Base-by-base conservation (phyloP, 345 rosid genomes). In the Lumnitzera racemosa region DNA sequence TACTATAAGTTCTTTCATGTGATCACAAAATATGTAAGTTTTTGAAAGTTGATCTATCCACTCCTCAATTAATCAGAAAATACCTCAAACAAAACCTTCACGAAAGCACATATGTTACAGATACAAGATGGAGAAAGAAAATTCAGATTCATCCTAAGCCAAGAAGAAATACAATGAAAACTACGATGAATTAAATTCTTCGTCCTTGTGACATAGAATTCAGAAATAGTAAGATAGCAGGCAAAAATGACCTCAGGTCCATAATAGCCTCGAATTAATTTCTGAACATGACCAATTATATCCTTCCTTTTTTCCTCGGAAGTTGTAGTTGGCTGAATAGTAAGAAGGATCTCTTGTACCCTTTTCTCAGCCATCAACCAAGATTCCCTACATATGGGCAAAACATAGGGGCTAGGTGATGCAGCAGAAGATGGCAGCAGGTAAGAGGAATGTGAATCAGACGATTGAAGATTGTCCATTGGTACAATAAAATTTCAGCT, bases 331-430 rank as follows among this genome's bases (percentile, higher is more conserved):
- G 96, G 96, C 74, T 85, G 95, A 62, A 89, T 78, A 55, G 63
- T 60, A 69, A 70, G 70, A 47, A 92, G 74, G 70, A 92, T 85
- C 76, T 92, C 98, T 53, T 69, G 74, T 73, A 67, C 78, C 74
- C 96, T 89, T 57, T 77, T 66, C 74, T 92, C 98, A 54, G 91
- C 88, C 73, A 83, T 58, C 63, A 65, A 61, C 96, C 94, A 89
- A 31, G 76, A 76, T 46, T 89, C 94, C 6, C 48, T 49, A 59
- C 81, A 83, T 69, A 82, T 61, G 56, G 78, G 65, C 62, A 83
- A 69, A 36, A 80, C 76, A 41, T 64, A 58, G 7, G 20, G 61
- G 65, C 57, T 64, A 63, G 65, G 75, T 58, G 76, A 62, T 58
- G 82, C 66, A 63, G 82, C 66, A 24, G 80, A 68, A 61, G 76